Conservation (phyloP, 805 yeast species). For the Saccharomycopsis microspora region DNA sequence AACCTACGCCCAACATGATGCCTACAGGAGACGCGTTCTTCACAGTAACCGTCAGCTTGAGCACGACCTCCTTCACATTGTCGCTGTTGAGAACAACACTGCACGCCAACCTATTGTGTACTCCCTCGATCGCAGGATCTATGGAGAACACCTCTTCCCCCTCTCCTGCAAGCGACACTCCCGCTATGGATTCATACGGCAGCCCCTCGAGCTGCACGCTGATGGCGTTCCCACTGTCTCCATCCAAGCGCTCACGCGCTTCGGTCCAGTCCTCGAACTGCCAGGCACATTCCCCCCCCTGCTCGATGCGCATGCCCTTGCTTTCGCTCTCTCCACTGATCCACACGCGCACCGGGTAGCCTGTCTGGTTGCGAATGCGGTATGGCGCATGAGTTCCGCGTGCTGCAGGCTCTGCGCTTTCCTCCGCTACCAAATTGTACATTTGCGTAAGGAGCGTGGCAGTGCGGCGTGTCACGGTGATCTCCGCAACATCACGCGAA, state of each 20-base stretch:
- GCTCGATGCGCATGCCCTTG: slow-evolving; percentile 23
- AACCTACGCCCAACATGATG: slow-evolving; percentile 32
- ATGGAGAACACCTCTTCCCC: slow-evolving; percentile 72
- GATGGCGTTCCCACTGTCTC: slow-evolving; percentile 49
- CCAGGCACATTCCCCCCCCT: slow-evolving; percentile 59
- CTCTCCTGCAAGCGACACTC: slow-evolving; percentile 63
- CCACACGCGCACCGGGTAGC: slow-evolving; percentile 75
- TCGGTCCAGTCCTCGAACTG: slow-evolving; percentile 90
- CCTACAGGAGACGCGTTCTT: slow-evolving; percentile 57
- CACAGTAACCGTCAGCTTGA: slow-evolving; percentile 66
- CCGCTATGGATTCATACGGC: slow-evolving; percentile 39
- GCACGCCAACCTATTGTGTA: slow-evolving; percentile 66
- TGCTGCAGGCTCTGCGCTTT: slow-evolving; percentile 37
- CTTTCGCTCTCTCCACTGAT: slow-evolving; percentile 28
- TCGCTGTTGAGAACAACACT: slow-evolving; percentile 62
- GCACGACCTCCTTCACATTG: slow-evolving; percentile 65
- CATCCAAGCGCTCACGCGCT: slow-evolving; percentile 67
- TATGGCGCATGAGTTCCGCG: slow-evolving; percentile 81
- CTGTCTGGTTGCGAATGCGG: slow-evolving; percentile 73
- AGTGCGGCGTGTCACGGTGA: slow-evolving; percentile 73
- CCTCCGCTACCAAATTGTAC: slow-evolving; percentile 42
- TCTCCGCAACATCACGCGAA: slow-evolving; percentile 68
- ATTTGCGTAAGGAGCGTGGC: slow-evolving; percentile 68
- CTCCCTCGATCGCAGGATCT: slow-evolving; percentile 45
- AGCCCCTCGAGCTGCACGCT: slow-evolving; percentile 53